These are phyloP conservation scores for Capsicum pubescens DNA, from an alignment of 257 asterid genomes.

Conservation along the genomic window DNA sequence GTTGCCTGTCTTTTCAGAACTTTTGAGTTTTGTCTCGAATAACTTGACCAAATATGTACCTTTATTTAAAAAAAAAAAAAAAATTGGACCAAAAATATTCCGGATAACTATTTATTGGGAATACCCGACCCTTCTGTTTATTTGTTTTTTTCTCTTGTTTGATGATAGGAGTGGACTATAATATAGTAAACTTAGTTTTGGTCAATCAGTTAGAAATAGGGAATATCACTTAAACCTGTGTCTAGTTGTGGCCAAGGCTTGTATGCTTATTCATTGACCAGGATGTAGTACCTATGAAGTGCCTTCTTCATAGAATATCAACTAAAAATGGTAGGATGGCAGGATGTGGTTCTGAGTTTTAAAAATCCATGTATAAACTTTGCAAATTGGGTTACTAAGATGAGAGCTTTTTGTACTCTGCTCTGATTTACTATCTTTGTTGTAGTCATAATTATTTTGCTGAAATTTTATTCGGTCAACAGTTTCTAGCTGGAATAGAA, in stretches of 20 bases:
- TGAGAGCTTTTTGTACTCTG: background rate
- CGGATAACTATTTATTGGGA: background rate
- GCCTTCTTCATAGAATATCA: background rate
- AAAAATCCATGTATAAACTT: background rate
- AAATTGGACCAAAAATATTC: background rate
- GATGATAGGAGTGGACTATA: background rate
- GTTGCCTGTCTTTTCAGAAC: background rate
- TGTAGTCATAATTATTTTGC: background rate
- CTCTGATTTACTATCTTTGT: background rate
- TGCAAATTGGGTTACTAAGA: conserved; percentile 3
- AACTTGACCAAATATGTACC: background rate
- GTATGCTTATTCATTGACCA: background rate
- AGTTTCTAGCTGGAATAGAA: conserved; percentile 54
- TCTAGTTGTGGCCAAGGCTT: background rate
- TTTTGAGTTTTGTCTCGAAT: background rate
- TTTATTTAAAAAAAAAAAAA: no score
- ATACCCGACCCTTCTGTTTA: background rate
- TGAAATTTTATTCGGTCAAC: conserved; percentile 28
- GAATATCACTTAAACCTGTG: background rate
- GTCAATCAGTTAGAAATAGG: background rate
- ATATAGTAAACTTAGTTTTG: background rate
- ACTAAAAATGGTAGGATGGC: background rate
- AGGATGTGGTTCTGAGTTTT: background rate
- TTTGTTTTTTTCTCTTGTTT: background rate
- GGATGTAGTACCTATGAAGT: background rate